phyloP scores from a whole-genome alignment of 2,329 filamentous ascomycete species.

The Fusarium sp. region DNA sequence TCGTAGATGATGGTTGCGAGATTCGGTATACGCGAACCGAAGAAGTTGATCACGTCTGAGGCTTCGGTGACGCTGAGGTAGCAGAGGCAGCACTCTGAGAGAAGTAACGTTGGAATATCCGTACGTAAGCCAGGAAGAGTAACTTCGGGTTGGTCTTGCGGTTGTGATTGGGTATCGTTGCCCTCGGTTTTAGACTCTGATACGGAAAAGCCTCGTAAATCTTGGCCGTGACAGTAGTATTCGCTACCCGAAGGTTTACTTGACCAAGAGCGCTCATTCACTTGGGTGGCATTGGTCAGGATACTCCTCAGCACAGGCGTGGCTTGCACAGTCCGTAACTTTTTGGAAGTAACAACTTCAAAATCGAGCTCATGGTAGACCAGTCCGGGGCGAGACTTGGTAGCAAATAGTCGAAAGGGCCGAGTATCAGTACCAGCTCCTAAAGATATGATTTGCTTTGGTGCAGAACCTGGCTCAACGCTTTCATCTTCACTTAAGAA shows the following conservation, averaged over 20 bases:
- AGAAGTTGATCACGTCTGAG: constrained; percentile 73
- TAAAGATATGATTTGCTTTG: constrained; percentile 87
- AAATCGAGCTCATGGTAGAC: constrained; percentile 97
- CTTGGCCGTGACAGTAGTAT: constrained; percentile 74
- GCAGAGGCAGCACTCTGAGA: constrained; percentile 96
- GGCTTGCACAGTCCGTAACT: constrained; percentile 68
- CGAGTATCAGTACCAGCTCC: constrained; percentile 96
- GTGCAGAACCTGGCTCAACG: constrained; percentile 38
- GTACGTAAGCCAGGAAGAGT: constrained; percentile 61
- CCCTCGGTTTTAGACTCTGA: not conserved
- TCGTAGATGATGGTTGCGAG: constrained; percentile 84
- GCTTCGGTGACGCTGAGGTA: constrained; percentile 81
- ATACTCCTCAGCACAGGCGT: constrained; percentile 58
- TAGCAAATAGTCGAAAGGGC: constrained; percentile 78
- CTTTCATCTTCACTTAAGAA: constrained; percentile 70
- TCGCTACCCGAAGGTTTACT: constrained; percentile 57
- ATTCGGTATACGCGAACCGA: constrained; percentile 65
- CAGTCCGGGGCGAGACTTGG: constrained; percentile 59
- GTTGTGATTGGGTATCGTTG: not conserved
- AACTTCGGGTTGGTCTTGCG: constrained; percentile 9
- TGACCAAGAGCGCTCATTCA: constrained; percentile 57
- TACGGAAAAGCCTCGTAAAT: constrained; percentile 67
- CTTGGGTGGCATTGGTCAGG: constrained; percentile 54
- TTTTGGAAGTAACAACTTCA: constrained; percentile 76
- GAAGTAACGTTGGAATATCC: constrained; percentile 80